phyloP scores from a whole-genome alignment of 2,329 filamentous ascomycete species.

The Cercospora janseana region DNA sequence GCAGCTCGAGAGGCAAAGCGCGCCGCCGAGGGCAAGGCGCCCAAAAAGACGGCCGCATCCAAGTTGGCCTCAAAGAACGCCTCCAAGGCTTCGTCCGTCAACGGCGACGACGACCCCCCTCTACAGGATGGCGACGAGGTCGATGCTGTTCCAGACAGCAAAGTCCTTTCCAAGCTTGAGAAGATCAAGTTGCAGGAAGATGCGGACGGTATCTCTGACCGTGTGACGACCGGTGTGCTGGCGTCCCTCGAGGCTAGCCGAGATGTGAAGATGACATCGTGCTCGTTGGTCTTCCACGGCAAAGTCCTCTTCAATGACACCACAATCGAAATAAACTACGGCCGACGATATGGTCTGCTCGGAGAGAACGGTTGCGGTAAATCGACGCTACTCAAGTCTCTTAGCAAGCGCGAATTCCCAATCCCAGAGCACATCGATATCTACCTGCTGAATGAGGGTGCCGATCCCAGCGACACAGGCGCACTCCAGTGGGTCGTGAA shows the following conservation, averaged over 20 bases:
- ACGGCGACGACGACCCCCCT: slow-evolving; percentile 64
- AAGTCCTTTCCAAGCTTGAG: slow-evolving; percentile 74
- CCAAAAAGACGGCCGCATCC: slow-evolving; percentile 72
- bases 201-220: slow-evolving; percentile 91
- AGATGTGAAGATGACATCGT: slow-evolving; percentile 95
- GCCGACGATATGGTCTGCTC: slow-evolving; percentile 87
- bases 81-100: slow-evolving; percentile 64
- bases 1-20: slow-evolving; percentile 66
- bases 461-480: slow-evolving; percentile 81
- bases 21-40: slow-evolving; percentile 66
- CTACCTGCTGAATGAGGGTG: slow-evolving; percentile 96
- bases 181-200: slow-evolving; percentile 91
- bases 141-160: slow-evolving; percentile 52
- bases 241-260: slow-evolving; percentile 79
- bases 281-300: slow-evolving; percentile 94
- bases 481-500: slow-evolving; percentile 96
- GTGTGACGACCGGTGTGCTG: slow-evolving; percentile 96
- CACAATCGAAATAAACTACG: slow-evolving; percentile 88
- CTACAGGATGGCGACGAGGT: slow-evolving; percentile 62
- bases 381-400: slow-evolving; percentile 94
- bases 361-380: slow-evolving; percentile 99
- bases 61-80: slow-evolving; percentile 66
- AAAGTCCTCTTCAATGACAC: slow-evolving; percentile 93
- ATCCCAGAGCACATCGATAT: slow-evolving; percentile 97
- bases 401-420: slow-evolving; percentile 88